These are phyloP conservation scores for Pichia phayaonensis DNA, from an alignment of 805 yeast genomes.

Conservation along the genomic window DNA sequence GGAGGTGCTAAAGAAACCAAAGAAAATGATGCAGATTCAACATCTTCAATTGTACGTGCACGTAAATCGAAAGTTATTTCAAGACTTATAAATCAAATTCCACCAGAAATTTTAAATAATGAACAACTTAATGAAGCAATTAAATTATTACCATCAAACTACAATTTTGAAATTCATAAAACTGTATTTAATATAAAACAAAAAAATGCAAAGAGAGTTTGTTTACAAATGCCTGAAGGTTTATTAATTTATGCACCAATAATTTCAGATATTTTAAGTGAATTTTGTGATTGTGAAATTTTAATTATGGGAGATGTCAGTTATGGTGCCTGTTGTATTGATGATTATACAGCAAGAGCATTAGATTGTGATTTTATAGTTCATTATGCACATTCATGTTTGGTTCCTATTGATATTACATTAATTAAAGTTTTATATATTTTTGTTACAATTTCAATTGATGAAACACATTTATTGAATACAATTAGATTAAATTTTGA, in stretches of 20 bases:
- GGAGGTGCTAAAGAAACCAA: slow-evolving; percentile 19
- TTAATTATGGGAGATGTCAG: slow-evolving; percentile 98
- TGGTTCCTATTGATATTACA: slow-evolving; percentile 92
- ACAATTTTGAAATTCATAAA: slow-evolving; percentile 93
- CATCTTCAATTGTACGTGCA: slow-evolving; percentile 9
- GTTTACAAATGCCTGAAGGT: slow-evolving; percentile 97
- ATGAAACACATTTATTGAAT: slow-evolving; percentile 70
- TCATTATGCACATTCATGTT: slow-evolving; percentile 95
- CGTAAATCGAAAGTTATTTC: slow-evolving; percentile 35
- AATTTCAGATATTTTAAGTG: slow-evolving; percentile 87
- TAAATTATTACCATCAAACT: slow-evolving; percentile 75
- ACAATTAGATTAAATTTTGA: slow-evolving; percentile 68
- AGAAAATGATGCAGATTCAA: background rate
- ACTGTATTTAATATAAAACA: slow-evolving; percentile 89
- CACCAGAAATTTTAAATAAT: slow-evolving; percentile 75
- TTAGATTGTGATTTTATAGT: slow-evolving; percentile 90
- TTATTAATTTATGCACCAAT: slow-evolving; percentile 79
- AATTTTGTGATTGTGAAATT: slow-evolving; percentile 80
- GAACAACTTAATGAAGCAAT: slow-evolving; percentile 79
- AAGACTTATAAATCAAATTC: slow-evolving; percentile 76
- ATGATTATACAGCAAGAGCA: slow-evolving; percentile 90
- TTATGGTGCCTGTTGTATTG: slow-evolving; percentile 97
- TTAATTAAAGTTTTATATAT: slow-evolving; percentile 87
- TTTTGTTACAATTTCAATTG: slow-evolving; percentile 88
- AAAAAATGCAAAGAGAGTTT: slow-evolving; percentile 70